Percentiles rank a stretch among this genome's conserved stretches.
Conservation (phyloP, 768 basidiomycete species). For the Hygrocybe coccinea region DNA sequence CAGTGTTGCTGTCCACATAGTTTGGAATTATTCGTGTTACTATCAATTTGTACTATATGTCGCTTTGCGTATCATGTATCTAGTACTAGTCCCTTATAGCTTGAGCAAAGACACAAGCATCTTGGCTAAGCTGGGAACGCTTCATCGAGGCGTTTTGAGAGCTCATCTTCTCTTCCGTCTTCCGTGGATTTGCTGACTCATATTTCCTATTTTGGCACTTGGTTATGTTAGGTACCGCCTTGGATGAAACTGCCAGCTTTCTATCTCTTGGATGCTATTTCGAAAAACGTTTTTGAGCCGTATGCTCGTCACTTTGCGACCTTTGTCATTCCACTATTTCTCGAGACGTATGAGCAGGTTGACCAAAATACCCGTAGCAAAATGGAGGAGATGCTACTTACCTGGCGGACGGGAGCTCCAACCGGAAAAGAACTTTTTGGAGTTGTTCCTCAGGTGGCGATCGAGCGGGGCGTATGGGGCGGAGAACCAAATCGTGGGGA, state of each 20-base stretch:
- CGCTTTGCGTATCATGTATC: conserved; percentile 38
- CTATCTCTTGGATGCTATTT: conserved; percentile 94
- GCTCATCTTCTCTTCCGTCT: conserved; percentile 18
- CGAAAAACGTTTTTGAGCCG: conserved; percentile 92
- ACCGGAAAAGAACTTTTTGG: conserved; percentile 83
- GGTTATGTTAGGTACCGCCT: conserved; percentile 63
- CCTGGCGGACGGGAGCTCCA: conserved; percentile 88
- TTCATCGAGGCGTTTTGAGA: background rate
- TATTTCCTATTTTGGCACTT: conserved; percentile 35
- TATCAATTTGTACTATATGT: conserved; percentile 17
- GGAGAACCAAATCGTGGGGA: conserved; percentile 40
- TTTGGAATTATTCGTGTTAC: conserved; percentile 7
- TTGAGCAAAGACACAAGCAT: conserved; percentile 35
- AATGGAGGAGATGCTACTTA: conserved; percentile 96
- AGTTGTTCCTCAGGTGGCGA: conserved; percentile 66
- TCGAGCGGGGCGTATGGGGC: conserved; percentile 84
- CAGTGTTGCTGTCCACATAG: conserved; percentile 13
- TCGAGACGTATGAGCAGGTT: conserved; percentile 83
- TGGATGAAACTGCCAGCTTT: conserved; percentile 91
- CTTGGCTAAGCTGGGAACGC: background rate
- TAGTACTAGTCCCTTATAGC: conserved; percentile 38
- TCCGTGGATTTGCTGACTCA: conserved; percentile 61
- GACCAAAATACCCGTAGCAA: conserved; percentile 82
- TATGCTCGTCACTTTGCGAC: conserved; percentile 83
- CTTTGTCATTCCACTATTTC: conserved; percentile 77